A percentile compares a stretch with the other conserved stretches of the same genome.
Conservation (phyloP, 371 early-diverging fungal species). For the Rhizopus stolonifer region DNA sequence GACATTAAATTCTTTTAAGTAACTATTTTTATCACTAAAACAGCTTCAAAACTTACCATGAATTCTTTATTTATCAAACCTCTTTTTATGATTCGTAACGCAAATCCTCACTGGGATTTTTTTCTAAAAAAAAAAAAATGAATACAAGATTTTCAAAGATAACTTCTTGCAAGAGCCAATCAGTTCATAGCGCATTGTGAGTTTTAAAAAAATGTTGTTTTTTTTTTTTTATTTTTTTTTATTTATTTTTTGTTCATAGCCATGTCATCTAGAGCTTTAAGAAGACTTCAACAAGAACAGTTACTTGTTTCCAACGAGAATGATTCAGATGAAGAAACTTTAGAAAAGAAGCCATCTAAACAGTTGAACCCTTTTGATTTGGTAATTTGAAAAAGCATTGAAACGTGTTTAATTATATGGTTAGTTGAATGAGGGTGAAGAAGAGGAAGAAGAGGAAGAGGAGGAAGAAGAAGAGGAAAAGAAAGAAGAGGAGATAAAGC, state of each 20-base stretch:
- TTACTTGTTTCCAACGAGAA: constrained; percentile 20
- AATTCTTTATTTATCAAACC: too few relatives aligned
- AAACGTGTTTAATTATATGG: background rate
- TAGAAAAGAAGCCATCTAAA: constrained; percentile 12
- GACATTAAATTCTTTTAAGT: too few relatives aligned
- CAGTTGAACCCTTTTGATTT: constrained; percentile 68
- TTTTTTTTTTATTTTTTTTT: background rate
- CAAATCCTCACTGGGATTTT: too few relatives aligned
- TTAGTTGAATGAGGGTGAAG: constrained; percentile 37
- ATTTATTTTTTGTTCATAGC: too few relatives aligned
- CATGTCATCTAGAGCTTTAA: constrained; percentile 48
- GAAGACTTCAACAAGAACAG: constrained; percentile 40
- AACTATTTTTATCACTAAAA: too few relatives aligned
- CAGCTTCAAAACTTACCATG: too few relatives aligned
- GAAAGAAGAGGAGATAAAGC: constrained; percentile 11
- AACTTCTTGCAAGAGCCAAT: too few relatives aligned
- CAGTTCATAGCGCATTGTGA: too few relatives aligned
- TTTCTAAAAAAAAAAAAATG: too few relatives aligned
- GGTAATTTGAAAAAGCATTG: constrained; percentile 29
- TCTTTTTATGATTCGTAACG: too few relatives aligned
- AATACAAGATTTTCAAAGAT: too few relatives aligned
- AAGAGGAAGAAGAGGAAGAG: constrained; percentile 41
- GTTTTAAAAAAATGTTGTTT: background rate
- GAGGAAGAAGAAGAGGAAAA: constrained; percentile 12
- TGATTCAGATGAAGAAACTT: constrained; percentile 40